Percentiles rank a stretch among this genome's conserved stretches.
Conservation (phyloP, 2,329 filamentous ascomycete genomes). For the Sporothrix mexicana region DNA sequence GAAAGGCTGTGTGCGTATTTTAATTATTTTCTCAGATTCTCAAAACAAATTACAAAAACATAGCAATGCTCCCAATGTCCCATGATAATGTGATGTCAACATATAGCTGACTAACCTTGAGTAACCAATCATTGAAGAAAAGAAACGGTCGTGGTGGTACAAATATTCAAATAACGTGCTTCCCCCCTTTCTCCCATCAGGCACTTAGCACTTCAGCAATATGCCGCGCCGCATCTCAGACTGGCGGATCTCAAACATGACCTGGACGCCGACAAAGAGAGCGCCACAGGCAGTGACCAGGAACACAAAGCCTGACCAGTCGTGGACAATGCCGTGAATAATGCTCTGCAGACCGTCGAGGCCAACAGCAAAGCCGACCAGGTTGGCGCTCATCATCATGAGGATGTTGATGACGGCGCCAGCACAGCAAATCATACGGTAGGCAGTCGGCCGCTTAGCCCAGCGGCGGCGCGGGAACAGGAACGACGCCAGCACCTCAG, state of each 20-base stretch:
- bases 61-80: slow-evolving; percentile 15
- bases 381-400: slow-evolving; percentile 95
- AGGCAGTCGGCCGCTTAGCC: slow-evolving; percentile 70
- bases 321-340: slow-evolving; percentile 74
- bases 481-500: slow-evolving; percentile 75
- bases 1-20: neutral
- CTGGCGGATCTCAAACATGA: slow-evolving; percentile 97
- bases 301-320: slow-evolving; percentile 74
- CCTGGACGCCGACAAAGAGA: slow-evolving; percentile 83
- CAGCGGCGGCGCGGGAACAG: slow-evolving; percentile 77
- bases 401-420: slow-evolving; percentile 84
- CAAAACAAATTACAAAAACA: neutral
- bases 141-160: neutral
- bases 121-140: neutral
- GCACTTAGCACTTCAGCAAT: slow-evolving; percentile 70
- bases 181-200: neutral
- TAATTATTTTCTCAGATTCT: neutral
- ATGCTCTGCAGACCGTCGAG: slow-evolving; percentile 84
- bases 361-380: slow-evolving; percentile 93
- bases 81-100: slow-evolving; percentile 11
- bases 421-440: slow-evolving; percentile 78
- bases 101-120: neutral
- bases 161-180: neutral
- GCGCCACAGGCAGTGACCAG: slow-evolving; percentile 71
- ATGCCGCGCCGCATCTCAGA: slow-evolving; percentile 82